These are phyloP conservation scores for Tephrocybe rancida DNA, from an alignment of 768 basidiomycete species.

Conservation along the genomic window DNA sequence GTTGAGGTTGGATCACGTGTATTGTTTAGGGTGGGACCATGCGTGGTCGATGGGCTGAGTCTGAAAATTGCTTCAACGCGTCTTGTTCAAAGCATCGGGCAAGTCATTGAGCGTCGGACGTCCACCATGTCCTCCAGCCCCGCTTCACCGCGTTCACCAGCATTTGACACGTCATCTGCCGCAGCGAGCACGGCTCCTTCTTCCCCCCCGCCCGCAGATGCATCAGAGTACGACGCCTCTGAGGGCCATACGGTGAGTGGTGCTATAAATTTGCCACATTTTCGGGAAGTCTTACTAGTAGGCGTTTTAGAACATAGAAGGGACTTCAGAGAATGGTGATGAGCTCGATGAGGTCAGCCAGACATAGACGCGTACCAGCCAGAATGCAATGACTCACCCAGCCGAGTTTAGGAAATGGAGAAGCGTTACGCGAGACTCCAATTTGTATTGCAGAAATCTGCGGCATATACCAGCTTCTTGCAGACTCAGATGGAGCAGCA, in stretches of 20 bases:
- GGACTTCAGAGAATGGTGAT: conserved; percentile 5
- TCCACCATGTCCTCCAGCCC: conserved; percentile 25
- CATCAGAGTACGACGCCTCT: conserved; percentile 16
- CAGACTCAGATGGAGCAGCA: conserved; percentile 76
- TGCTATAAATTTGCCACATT: background rate
- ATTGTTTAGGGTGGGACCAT: conserved; percentile 12
- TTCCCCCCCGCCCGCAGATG: conserved; percentile 21
- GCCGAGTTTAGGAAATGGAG: conserved; percentile 44
- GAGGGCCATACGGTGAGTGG: conserved; percentile 14
- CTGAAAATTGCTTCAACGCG: conserved; percentile 16
- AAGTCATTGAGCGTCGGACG: conserved; percentile 1
- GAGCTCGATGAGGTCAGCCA: conserved; percentile 15
- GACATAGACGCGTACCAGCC: background rate
- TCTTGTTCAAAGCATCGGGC: conserved; percentile 7
- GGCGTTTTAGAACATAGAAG: conserved; percentile 1
- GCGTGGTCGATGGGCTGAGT: conserved; percentile 17
- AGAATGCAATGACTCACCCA: background rate
- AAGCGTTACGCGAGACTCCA: conserved; percentile 56
- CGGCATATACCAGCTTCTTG: conserved; percentile 72
- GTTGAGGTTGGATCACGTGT: conserved; percentile 7
- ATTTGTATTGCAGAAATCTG: conserved; percentile 74
- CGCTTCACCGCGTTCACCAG: conserved; percentile 15
- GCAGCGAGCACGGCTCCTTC: conserved; percentile 23
- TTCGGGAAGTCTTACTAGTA: background rate
- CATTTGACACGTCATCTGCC: conserved; percentile 20